phyloP scores from a whole-genome alignment of 1,139 yeast species.

The Maudiozyma humilis region DNA sequence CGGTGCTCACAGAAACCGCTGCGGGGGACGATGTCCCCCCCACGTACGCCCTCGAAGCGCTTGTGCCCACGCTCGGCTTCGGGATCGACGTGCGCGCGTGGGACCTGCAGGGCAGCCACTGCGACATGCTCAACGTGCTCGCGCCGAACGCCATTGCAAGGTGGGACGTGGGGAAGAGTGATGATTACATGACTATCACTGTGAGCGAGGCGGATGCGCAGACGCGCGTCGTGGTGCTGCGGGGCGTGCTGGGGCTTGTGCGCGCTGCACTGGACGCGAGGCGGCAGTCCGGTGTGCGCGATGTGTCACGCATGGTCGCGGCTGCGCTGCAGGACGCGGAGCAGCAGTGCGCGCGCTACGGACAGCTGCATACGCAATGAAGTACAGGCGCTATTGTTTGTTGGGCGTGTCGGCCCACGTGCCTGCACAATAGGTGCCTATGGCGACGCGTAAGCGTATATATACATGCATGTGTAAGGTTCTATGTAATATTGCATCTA shows the following conservation, averaged over 20 bases:
- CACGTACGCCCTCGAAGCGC: slow-evolving; percentile 35
- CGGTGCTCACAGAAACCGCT: slow-evolving; percentile 38
- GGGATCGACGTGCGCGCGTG: slow-evolving; percentile 36
- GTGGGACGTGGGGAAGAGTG: slow-evolving; percentile 36
- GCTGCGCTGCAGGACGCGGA: slow-evolving; percentile 8
- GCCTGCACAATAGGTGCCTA: too few relatives aligned
- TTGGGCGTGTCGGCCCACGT: too few relatives aligned
- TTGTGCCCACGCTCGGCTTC: slow-evolving; percentile 40
- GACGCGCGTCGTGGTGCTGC: slow-evolving; percentile 37
- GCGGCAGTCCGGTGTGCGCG: slow-evolving; percentile 10
- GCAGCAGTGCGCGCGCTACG: slow-evolving; percentile 12
- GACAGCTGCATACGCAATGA: slow-evolving; percentile 4
- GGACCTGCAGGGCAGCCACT: slow-evolving; percentile 18
- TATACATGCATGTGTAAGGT: too few relatives aligned
- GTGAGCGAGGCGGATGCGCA: slow-evolving; percentile 41
- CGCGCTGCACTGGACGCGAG: slow-evolving; percentile 28
- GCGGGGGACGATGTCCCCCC: too few relatives aligned
- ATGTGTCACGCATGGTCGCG: slow-evolving; percentile 6
- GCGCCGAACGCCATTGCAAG: slow-evolving; percentile 39
- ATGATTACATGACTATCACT: slow-evolving; percentile 40
- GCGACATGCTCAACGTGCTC: slow-evolving; percentile 32
- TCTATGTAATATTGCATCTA: too few relatives aligned
- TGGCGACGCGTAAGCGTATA: too few relatives aligned
- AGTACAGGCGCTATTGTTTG: too few relatives aligned
- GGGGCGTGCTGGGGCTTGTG: slow-evolving; percentile 38